Percentiles rank a stretch among this genome's conserved stretches.
Evolutionary conservation across 2,329 filamentous ascomycete genomes (phyloP).

Genomic region (Calonectria leucothoes): DNA sequence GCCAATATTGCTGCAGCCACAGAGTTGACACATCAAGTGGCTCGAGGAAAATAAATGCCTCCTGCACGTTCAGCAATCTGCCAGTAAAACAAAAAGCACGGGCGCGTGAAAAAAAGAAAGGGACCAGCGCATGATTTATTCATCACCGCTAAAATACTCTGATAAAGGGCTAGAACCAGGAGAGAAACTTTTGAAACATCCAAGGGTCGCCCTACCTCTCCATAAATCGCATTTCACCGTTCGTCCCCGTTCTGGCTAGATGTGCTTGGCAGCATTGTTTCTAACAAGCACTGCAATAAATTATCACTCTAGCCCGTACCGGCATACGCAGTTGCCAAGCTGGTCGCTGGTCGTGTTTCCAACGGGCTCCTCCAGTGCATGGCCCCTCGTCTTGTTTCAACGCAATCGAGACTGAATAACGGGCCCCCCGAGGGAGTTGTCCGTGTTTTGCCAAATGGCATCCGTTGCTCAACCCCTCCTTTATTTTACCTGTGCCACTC

Average conservation of each 20-base stretch:
- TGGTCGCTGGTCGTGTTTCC: neutral
- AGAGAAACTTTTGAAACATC: neutral
- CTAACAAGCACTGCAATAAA: neutral
- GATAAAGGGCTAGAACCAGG: neutral
- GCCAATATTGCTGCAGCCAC: neutral
- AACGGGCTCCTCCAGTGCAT: neutral
- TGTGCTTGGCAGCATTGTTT: neutral
- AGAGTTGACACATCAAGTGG: neutral
- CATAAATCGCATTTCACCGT: neutral
- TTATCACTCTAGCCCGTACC: neutral
- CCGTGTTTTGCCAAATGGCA: neutral
- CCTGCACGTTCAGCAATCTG: too few species aligned
- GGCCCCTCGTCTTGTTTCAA: neutral
- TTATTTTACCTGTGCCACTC: neutral
- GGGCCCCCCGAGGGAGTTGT: neutral
- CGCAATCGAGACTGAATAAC: neutral
- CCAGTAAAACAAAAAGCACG: neutral
- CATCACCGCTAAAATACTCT: slow-evolving; percentile 2
- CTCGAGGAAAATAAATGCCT: neutral
- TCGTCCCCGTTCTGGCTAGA: too few species aligned
- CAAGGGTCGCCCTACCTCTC: neutral
- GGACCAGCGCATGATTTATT: neutral
- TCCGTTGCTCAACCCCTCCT: neutral
- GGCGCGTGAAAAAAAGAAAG: neutral
- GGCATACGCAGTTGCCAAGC: neutral